Conservation (phyloP, 768 basidiomycete species). For the Tylopilus subfusipes region DNA sequence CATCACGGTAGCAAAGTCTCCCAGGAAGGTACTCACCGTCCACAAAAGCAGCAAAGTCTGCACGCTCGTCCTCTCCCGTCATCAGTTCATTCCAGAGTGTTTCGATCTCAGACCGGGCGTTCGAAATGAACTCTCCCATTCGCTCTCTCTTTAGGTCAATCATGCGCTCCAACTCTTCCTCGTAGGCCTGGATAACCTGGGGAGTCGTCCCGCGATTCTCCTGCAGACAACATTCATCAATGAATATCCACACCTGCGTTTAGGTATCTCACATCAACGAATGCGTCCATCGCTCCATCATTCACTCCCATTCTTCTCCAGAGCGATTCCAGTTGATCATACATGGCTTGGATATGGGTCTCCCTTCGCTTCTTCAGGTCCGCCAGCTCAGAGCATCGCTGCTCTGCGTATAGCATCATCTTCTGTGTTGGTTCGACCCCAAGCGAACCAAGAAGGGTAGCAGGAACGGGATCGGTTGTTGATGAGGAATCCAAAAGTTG, state of each 20-base stretch:
- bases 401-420: conserved; percentile 69
- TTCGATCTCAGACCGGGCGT: conserved; percentile 77
- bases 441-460: conserved; percentile 26
- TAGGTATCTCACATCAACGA: conserved; percentile 61
- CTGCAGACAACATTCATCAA: conserved; percentile 13
- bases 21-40: conserved; percentile 56
- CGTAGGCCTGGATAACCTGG: conserved; percentile 75
- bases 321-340: conserved; percentile 86
- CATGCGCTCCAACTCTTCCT: conserved; percentile 88
- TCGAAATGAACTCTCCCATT: conserved; percentile 80
- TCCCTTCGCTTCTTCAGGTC: conserved; percentile 75
- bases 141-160: conserved; percentile 82
- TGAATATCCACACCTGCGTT: neutral
- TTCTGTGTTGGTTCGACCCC: conserved; percentile 74
- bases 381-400: conserved; percentile 55
- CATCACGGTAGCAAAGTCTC: neutral
- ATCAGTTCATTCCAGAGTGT: conserved; percentile 84
- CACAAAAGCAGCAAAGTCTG: conserved; percentile 74
- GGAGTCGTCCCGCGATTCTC: conserved; percentile 75
- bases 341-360: conserved; percentile 85
- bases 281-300: conserved; percentile 83
- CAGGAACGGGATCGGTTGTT: conserved; percentile 19
- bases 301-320: conserved; percentile 85
- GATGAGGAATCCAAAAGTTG: conserved; percentile 47
- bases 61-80: conserved; percentile 77